Evolutionary conservation across 73 alveolate genomes (phyloP), one percentile per base, ranked within the genome.

Genomic region (Durusdinium trenchii): DNA sequence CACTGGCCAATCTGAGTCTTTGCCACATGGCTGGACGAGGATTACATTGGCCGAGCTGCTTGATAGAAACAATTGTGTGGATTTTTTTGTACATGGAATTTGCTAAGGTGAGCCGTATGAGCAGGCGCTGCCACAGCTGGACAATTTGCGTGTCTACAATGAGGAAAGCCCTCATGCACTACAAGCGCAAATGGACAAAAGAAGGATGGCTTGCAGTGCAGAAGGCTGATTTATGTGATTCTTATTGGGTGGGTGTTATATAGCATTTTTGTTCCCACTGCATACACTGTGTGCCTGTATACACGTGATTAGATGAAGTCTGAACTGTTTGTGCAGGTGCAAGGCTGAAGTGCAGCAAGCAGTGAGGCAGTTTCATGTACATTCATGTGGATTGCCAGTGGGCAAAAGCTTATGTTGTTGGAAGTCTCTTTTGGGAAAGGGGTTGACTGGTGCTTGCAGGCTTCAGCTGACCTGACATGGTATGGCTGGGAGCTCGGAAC

Each of bases 11-110:
- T 9, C 61, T 38, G 4, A 76, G 86, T 30, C 6, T 76, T 42
- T 38, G 60, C 60, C 18, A 76, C 86, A 6, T 76, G 86, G 86
- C n/a, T 42, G 60, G 86, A 76, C 43, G 86, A 76, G 60, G 86
- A 38, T 60, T 76, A 42, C 38, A 76, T 76, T 42, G 86, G 86
- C n/a, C 57, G 60, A 42, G 86, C 60, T 42, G 10, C 60, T 76
- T 40, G 60, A 40, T 4, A 14, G 60, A 54, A 42, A 42, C 18
- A 12, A 38, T 38, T 30, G 12, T 7, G 4, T 30, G 5, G 38
- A 54, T 14, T 43, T 43, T 43, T 42, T 54, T 76, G 86, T 42
- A 7, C 9, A 4, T 76, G 9, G 57, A 2, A 46, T 20, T 4
- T 42, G 60, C 57, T 28, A 9, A 76, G 86, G 86, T 76, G 30